These are phyloP conservation scores for Aspergillus fischeri DNA, from an alignment of 2,329 filamentous ascomycete species.

Conservation along the genomic window DNA sequence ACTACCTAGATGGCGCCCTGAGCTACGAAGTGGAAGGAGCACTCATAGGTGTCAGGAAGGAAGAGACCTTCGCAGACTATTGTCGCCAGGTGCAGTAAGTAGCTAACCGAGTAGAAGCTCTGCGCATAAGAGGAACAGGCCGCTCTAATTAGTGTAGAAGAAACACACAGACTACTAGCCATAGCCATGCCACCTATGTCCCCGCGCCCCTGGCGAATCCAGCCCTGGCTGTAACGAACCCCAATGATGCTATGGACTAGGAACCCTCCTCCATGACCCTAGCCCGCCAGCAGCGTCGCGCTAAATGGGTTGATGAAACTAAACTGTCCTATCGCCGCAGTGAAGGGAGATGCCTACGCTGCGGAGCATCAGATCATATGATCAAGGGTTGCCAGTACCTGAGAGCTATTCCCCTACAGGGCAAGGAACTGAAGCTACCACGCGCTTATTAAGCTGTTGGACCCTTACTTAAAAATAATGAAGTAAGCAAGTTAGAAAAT, in stretches of 20 bases:
- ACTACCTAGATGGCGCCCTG: too few species aligned
- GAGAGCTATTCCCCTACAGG: background rate
- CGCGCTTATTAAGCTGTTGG: background rate
- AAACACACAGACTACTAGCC: rapidly evolving
- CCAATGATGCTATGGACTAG: background rate
- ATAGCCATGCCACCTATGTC: background rate
- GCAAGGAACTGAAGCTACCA: too few species aligned
- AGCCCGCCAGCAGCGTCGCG: background rate
- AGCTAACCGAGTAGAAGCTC: too few species aligned
- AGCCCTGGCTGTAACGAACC: too few species aligned
- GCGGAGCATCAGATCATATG: background rate
- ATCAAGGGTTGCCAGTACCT: background rate
- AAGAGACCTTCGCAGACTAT: too few species aligned
- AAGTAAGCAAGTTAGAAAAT: background rate
- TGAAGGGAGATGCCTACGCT: background rate
- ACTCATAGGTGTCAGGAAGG: too few species aligned
- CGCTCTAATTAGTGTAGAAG: background rate
- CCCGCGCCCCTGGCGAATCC: too few species aligned
- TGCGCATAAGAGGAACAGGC: too few species aligned
- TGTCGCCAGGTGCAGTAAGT: too few species aligned
- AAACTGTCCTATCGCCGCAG: background rate
- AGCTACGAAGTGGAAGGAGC: too few species aligned
- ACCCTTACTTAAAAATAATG: background rate
- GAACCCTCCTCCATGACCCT: background rate
- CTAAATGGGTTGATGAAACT: background rate